phyloP scores from a whole-genome alignment of 1,284 basidiomycete genomes.

The Ustilago xerochloae region DNA sequence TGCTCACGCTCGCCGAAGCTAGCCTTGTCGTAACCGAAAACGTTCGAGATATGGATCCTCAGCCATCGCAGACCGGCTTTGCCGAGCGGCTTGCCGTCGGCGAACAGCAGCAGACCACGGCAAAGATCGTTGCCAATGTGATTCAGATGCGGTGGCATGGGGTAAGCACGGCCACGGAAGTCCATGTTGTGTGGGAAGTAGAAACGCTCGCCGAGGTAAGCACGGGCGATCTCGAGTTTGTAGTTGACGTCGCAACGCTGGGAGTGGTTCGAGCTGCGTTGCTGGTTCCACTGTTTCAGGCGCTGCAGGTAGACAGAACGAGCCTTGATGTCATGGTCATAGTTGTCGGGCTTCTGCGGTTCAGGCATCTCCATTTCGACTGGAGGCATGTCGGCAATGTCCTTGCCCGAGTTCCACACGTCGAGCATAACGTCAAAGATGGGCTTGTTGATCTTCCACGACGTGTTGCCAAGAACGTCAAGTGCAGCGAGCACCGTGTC shows the following conservation, averaged over 20 bases:
- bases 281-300: constrained; percentile 73
- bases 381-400: constrained; percentile 69
- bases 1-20: constrained; percentile 88
- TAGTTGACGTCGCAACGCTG: constrained; percentile 95
- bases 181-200: constrained; percentile 98
- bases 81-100: constrained; percentile 82
- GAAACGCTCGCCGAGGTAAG: constrained; percentile 86
- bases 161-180: constrained; percentile 97
- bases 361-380: constrained; percentile 52
- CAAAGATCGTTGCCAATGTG: constrained; percentile 96
- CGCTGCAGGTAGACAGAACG: constrained; percentile 75
- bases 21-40: constrained; percentile 94
- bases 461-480: constrained; percentile 88
- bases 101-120: constrained; percentile 88
- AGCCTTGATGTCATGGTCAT: constrained; percentile 77
- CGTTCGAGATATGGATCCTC: constrained; percentile 91
- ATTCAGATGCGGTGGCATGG: constrained; percentile 93
- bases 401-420: constrained; percentile 80
- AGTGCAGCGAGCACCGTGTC: constrained; percentile 88
- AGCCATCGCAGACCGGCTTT: constrained; percentile 83
- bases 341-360: constrained; percentile 76
- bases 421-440: constrained; percentile 79
- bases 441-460: constrained; percentile 87
- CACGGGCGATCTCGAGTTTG: constrained; percentile 94
- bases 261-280: constrained; percentile 73